phyloP scores from a whole-genome alignment of 257 asterid genomes.

The Lycium ferocissimum region DNA sequence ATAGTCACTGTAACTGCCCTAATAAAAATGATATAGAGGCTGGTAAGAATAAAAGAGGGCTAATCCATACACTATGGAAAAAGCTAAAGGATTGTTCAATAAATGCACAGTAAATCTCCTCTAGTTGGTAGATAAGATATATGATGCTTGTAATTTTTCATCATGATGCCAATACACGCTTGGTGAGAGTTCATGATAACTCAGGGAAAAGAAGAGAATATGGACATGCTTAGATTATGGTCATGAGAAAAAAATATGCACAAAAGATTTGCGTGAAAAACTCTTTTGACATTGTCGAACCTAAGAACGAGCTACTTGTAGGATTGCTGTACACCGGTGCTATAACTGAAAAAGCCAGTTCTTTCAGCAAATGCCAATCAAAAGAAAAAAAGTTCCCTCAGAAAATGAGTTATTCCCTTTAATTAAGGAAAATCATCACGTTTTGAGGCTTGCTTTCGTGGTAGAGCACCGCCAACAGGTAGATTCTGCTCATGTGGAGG shows the following conservation, averaged over 20 bases:
- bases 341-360: background rate
- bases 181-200: slow-evolving; percentile 20
- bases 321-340: background rate
- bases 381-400: background rate
- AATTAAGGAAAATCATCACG: background rate
- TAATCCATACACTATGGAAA: background rate
- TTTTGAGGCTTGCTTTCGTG: background rate
- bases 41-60: slow-evolving; percentile 17
- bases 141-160: background rate
- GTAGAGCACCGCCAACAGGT: background rate
- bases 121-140: slow-evolving; percentile 18
- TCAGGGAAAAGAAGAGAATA: background rate
- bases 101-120: background rate
- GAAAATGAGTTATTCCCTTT: background rate
- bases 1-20: background rate
- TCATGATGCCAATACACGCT: background rate
- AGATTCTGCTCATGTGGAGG: background rate
- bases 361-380: background rate
- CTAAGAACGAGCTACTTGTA: slow-evolving; percentile 7
- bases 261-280: background rate
- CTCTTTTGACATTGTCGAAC: background rate
- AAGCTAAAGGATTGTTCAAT: background rate
- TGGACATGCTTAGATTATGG: background rate
- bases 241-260: background rate
- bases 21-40: background rate